phyloP scores from a whole-genome alignment of 1,139 yeast genomes.

The Meyerozyma elateridarum region DNA sequence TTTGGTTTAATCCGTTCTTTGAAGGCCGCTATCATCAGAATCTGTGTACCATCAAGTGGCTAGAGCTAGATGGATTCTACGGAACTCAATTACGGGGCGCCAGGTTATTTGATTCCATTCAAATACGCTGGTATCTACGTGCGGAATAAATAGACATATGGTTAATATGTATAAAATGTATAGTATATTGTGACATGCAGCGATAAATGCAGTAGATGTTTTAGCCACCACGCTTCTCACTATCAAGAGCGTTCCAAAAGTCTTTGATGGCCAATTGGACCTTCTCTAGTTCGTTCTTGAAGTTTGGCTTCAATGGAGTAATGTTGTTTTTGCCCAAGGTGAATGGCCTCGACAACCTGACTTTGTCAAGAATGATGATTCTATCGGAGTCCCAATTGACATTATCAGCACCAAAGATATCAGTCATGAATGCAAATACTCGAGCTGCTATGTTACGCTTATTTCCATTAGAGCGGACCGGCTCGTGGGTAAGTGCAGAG shows the following conservation, averaged over 20 bases:
- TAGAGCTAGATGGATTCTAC: constrained; percentile 62
- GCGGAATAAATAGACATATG: no score
- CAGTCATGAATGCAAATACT: constrained; percentile 18
- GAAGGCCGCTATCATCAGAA: constrained; percentile 10
- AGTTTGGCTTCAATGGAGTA: constrained; percentile 22
- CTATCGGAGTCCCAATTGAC: constrained; percentile 22
- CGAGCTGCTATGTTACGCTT: constrained; percentile 14
- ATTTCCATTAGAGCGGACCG: not conserved
- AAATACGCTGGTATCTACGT: constrained; percentile 32
- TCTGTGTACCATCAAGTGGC: constrained; percentile 35
- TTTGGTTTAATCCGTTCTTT: constrained; percentile 18
- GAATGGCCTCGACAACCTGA: constrained; percentile 26
- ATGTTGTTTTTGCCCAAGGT: constrained; percentile 23
- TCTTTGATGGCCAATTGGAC: constrained; percentile 53
- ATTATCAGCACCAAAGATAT: constrained; percentile 20
- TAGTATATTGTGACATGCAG: constrained; percentile 3
- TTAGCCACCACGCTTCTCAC: constrained; percentile 59
- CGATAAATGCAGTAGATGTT: constrained; percentile 1
- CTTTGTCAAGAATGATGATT: constrained; percentile 23
- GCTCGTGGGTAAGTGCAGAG: not conserved
- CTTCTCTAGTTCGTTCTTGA: constrained; percentile 35
- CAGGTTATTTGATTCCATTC: constrained; percentile 46
- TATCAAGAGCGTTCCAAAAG: constrained; percentile 50
- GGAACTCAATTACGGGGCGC: constrained; percentile 57
- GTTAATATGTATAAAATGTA: constrained; percentile 7